Evolutionary conservation across 192 early-diverging fungal genomes (phyloP), one percentile per base, ranked within the genome.

Genomic region (Entomortierella lignicola): DNA sequence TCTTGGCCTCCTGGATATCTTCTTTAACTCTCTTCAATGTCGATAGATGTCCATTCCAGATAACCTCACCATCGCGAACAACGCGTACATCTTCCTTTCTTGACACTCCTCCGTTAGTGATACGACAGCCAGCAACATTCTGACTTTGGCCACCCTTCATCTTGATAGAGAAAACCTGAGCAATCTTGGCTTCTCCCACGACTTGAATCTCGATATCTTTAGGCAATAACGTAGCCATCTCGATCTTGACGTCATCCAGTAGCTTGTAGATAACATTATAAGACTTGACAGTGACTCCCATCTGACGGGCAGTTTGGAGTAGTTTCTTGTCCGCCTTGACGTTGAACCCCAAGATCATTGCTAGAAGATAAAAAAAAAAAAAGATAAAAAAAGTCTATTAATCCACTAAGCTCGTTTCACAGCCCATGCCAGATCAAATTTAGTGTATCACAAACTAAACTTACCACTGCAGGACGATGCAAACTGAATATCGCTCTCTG

Each of bases 201-300:
- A 95, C 88, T 55, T 93, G 92, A 20, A 88, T 91, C 51, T 91
- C 82, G 29, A 91, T 75, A 37, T 94, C 87, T 13, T 95, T 94
- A 59, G 95, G 93, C 31, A 99, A 84, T 30, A 92, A 84, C 27
- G 89, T 88, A 10, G 86, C 80, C 80, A 99, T 81, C 50, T 87
- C 69, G 47, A 90, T 85, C 82, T 97, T 96, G 39, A 98, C 83
- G 57, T 94, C 91, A 66, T 99, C 97, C 47, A 99, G 66, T n/a
- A 99, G 84, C 64, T 92, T 90, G 85, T 99, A 99, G 60, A 99
- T 98, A 60, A 99, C 87, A 15, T 91, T 89, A 73, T 92, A 92
- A 23, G 86, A 72, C 63, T 89, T 84, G 39, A 99, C 81, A 1
- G 81, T 71, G 26, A 99, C 93, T 23, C 82, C 81, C 50, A 84